A percentile compares a stretch with the other conserved stretches of the same genome.
These are phyloP conservation scores for Xerophyta viscosa DNA, from an alignment of 106 monocot species.

Conservation along the genomic window DNA sequence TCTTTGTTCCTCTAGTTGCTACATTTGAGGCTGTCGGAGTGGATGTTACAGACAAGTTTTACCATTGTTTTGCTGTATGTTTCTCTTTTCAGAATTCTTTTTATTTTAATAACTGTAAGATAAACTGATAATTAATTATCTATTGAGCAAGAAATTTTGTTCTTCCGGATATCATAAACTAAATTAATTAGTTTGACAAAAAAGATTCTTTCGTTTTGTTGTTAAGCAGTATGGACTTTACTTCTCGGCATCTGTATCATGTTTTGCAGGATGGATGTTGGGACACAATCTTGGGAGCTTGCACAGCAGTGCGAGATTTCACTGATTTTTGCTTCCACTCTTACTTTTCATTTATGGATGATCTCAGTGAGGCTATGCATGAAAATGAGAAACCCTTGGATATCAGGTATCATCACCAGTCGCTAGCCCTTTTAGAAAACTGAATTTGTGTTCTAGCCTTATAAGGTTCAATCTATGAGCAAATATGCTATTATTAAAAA, in stretches of 20 bases:
- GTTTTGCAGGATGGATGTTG: slow-evolving; percentile 58
- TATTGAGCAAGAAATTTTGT: too few relatives aligned
- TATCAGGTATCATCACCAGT: slow-evolving; percentile 31
- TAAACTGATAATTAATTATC: too few relatives aligned
- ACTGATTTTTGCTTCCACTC: slow-evolving; percentile 83
- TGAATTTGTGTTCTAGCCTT: too few relatives aligned
- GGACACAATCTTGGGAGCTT: slow-evolving; percentile 48
- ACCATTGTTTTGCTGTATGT: slow-evolving; percentile 71
- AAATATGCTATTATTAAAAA: too few relatives aligned
- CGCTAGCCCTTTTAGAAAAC: too few relatives aligned
- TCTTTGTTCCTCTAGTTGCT: slow-evolving; percentile 54
- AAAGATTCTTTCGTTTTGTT: too few relatives aligned
- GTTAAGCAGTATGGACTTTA: too few relatives aligned
- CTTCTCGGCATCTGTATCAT: too few relatives aligned
- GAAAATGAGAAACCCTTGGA: slow-evolving; percentile 49
- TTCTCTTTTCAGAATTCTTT: neutral
- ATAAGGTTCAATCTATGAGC: too few relatives aligned
- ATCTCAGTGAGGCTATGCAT: slow-evolving; percentile 35
- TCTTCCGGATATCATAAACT: too few relatives aligned
- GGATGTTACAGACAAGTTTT: slow-evolving; percentile 42
- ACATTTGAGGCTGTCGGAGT: slow-evolving; percentile 80
- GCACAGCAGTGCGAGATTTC: slow-evolving; percentile 67
- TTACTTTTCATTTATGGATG: slow-evolving; percentile 87
- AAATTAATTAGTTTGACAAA: too few relatives aligned
- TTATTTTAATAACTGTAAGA: too few relatives aligned